Percentiles rank a stretch among this genome's conserved stretches.
phyloP scores from a whole-genome alignment of 1,139 yeast genomes.

The Debaryomyces psychrophilus region DNA sequence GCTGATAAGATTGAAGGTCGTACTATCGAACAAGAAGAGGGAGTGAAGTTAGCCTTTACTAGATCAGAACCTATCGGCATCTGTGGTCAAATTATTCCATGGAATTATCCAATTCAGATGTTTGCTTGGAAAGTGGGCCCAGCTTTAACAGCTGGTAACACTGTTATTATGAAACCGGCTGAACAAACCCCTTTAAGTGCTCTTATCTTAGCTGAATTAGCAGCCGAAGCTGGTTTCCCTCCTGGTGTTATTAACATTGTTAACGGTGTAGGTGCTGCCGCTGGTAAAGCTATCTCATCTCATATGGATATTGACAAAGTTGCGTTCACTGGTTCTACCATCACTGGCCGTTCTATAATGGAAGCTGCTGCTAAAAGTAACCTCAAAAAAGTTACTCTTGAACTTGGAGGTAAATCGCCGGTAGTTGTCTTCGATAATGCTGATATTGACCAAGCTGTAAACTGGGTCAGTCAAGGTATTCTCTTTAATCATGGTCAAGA shows the following conservation, averaged over 20 bases:
- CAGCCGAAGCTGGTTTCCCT: conserved; percentile 35
- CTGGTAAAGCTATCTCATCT: conserved; percentile 34
- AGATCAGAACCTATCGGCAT: conserved; percentile 39
- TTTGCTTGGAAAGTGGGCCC: conserved; percentile 41
- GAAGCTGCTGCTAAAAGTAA: conserved; percentile 33
- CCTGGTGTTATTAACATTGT: conserved; percentile 38
- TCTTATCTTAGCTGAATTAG: conserved; percentile 30
- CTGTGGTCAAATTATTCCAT: conserved; percentile 43
- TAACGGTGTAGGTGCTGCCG: conserved; percentile 33
- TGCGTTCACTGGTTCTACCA: conserved; percentile 41
- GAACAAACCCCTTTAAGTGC: conserved; percentile 40
- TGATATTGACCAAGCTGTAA: conserved; percentile 28
- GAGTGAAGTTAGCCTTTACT: conserved; percentile 70
- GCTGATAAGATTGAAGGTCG: conserved; percentile 71
- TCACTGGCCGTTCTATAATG: conserved; percentile 37
- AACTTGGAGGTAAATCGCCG: conserved; percentile 41
- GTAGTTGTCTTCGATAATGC: conserved; percentile 34
- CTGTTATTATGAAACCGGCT: conserved; percentile 37
- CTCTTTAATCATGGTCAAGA: conserved; percentile 75
- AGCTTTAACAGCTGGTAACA: conserved; percentile 37
- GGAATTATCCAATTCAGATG: conserved; percentile 43
- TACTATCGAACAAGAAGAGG: conserved; percentile 62
- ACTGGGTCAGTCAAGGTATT: conserved; percentile 46
- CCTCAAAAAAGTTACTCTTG: conserved; percentile 38
- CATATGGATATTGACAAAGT: conserved; percentile 36